Evolutionary conservation across 2,329 filamentous ascomycete species (phyloP), one percentile per base, ranked within the genome.

Genomic region (Truncatella angustata): DNA sequence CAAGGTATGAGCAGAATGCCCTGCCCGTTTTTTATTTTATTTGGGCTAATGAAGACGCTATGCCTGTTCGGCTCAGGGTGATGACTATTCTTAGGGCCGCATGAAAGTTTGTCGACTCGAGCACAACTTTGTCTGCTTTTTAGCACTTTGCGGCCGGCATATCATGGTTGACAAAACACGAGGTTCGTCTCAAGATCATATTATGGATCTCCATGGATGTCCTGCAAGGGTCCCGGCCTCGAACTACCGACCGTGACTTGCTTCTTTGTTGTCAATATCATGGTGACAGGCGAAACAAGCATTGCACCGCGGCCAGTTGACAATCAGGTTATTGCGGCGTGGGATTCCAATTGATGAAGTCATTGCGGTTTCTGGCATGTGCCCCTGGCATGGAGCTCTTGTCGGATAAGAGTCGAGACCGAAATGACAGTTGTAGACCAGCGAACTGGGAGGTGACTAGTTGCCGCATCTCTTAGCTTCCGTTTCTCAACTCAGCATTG

Each of bases 381-480:
- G 10, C 12, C 4, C 21, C 24, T 7, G 16, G 40, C 40, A 44
- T 14, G 40, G 24, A 44, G 24, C n/a, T 23, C 21, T 21, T 28
- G 21, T 44, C 40, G 40, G 40, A 44, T 44, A 44, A 23, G 40
- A 23, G 11, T 28, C 28, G 40, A 44, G 28, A n/a, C 40, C 40
- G 40, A 44, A 44, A 44, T 44, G 40, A 44, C 40, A 44, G 21
- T 44, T 24, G 40, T 44, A 21, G n/a, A 21, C 36, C 14, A 40
- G 14, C n/a, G 20, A 10, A 16, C 18, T 20, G 11, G 18, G 20
- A 18, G 5, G 4, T 28, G 16, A 26, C 40, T 44, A 44, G 21
- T 28, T 44, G 40, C 23, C 23, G 24, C 40, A n/a, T 20, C 28
- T 32, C n/a, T n/a, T n/a, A n/a, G 28, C 28, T 32, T 32, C 28